Percentiles rank a stretch among this genome's conserved stretches.
These are phyloP conservation scores for Neoarthrinium moseri DNA, from an alignment of 2,329 filamentous ascomycete species.

Conservation along the genomic window DNA sequence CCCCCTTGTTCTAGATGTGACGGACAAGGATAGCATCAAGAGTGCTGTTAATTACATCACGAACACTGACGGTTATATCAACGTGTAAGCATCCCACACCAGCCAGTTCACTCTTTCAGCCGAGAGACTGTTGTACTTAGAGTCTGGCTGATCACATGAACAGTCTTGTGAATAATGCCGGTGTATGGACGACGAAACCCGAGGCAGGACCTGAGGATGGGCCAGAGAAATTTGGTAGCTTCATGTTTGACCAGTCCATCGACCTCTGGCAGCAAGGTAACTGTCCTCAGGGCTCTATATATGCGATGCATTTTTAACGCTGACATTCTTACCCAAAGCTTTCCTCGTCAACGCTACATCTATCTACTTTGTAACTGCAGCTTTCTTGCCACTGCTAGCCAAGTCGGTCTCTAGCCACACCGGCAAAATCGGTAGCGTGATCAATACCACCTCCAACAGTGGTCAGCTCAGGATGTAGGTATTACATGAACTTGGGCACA, in stretches of 20 bases:
- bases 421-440: conserved; percentile 46
- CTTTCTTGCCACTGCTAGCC: conserved; percentile 51
- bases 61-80: conserved; percentile 50
- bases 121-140: neutral
- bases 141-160: too few relatives aligned
- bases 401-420: conserved; percentile 43
- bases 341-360: conserved; percentile 50
- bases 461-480: conserved; percentile 41
- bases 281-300: neutral
- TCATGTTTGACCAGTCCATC: conserved; percentile 21
- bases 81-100: conserved; percentile 34
- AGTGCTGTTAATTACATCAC: conserved; percentile 47
- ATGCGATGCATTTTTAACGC: too few relatives aligned
- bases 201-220: too few relatives aligned
- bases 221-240: conserved; percentile 20
- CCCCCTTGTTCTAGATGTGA: conserved; percentile 42
- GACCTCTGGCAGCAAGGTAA: conserved; percentile 22
- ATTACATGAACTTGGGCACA: too few relatives aligned
- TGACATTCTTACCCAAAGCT: conserved; percentile 20
- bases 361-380: conserved; percentile 52
- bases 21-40: conserved; percentile 47
- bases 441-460: conserved; percentile 53
- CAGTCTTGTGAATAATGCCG: conserved; percentile 52
- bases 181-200: conserved; percentile 33
- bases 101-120: too few relatives aligned